A percentile compares a stretch with the other conserved stretches of the same genome.
phyloP scores from a whole-genome alignment of 1,139 yeast genomes.

The Hemisphaericaspora lyxosophila region DNA sequence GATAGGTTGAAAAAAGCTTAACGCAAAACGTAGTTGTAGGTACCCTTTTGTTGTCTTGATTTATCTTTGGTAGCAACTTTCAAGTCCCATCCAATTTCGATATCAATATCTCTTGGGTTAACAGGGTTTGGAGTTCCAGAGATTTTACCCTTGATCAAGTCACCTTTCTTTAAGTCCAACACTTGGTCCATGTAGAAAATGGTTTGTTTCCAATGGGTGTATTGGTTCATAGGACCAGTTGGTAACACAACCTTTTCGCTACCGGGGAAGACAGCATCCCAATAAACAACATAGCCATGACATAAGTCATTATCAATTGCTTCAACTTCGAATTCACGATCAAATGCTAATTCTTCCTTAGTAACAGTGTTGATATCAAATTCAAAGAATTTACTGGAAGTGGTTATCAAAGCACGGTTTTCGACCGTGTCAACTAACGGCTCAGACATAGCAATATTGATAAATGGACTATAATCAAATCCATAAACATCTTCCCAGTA shows the following conservation, averaged over 20 bases:
- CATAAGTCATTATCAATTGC: conserved; percentile 79
- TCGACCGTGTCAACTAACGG: conserved; percentile 95
- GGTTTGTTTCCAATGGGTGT: conserved; percentile 97
- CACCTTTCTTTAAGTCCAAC: conserved; percentile 75
- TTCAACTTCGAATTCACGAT: conserved; percentile 61
- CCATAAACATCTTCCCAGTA: conserved; percentile 98
- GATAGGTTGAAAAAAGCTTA: conserved; percentile 19
- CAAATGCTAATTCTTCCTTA: conserved; percentile 78
- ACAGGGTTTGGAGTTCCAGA: conserved; percentile 71
- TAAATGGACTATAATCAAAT: conserved; percentile 79
- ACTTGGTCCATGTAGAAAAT: conserved; percentile 89
- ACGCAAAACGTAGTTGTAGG: conserved; percentile 66
- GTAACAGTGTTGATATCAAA: conserved; percentile 89
- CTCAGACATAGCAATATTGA: conserved; percentile 79
- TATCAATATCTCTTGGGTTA: conserved; percentile 85
- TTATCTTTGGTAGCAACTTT: conserved; percentile 53
- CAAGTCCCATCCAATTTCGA: conserved; percentile 61
- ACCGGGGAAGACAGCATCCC: conserved; percentile 82
- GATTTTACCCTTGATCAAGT: conserved; percentile 66
- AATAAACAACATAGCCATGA: conserved; percentile 93
- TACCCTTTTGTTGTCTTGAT: conserved; percentile 55
- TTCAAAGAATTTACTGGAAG: conserved; percentile 67
- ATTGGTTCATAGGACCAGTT: conserved; percentile 79
- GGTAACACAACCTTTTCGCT: conserved; percentile 63
- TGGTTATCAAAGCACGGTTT: conserved; percentile 71